Base-by-base conservation (phyloP, 331 rosid species). In the Ulmus americana region DNA sequence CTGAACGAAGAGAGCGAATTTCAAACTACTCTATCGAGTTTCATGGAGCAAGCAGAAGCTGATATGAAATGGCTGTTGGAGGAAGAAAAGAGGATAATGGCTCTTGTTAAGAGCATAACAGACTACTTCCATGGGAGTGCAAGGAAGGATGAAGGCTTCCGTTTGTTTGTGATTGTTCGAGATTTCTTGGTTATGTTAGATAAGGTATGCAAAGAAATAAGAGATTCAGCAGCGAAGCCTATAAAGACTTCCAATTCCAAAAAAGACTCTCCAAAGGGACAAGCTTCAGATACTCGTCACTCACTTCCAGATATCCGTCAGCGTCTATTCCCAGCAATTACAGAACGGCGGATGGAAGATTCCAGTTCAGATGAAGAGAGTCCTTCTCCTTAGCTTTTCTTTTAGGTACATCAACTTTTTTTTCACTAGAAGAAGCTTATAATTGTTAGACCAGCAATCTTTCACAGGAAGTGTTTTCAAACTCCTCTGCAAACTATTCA, bases 111-210 rank as follows among this genome's bases (percentile, higher is more conserved):
- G 77, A 79, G 70, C 45, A 68, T 96, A 0, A 90, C 77, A 13
- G 97, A 91, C 72, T 88, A 91, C 82, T 88, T 91, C 68, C 97
- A 91, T n/a, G 97, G 97, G n/a, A 79, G 71, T 0, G 79, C 96
- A 13, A 87, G 89, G 63, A 91, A 66, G 70, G 96, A 84, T 13
- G 97, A 91, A 84, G 97, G 97, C 51, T 15, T 88, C 72, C 84
- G 86, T 6, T 72, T 91, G 74, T 91, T 88, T 63, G 80, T 65
- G 8, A 80, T 85, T 44, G 88, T 91, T 10, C 85, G 97, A 0
- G 96, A 88, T 55, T 91, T 91, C 88, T 69, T 91, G 80, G 44
- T 78, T 45, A 81, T 88, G 72, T 65, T 91, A 59, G 90, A 84
- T 56, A 91, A 74, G 74, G 84, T 82, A 8, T 91, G 97, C 54